Base-by-base conservation (phyloP, 164 flowering plant species). In the Aristolochia californica region DNA sequence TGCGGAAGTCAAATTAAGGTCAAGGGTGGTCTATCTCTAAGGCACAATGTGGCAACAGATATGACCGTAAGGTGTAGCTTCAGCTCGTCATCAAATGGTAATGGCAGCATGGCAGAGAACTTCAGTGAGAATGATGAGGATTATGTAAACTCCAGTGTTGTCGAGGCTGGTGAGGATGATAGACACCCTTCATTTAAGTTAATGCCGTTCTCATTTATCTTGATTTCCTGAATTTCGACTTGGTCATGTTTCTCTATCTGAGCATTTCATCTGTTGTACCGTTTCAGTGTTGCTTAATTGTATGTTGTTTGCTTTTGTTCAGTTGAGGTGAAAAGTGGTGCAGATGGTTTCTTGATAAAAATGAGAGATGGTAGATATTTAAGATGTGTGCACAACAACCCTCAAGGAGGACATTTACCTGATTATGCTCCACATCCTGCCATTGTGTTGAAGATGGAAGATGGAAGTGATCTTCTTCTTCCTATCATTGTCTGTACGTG, bases 401-500 rank as follows among this genome's bases (percentile, higher is more conserved):
- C 99, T 61, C 95, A 88, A 49, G 93, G 88, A 22, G 96, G 88
- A n/a, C 86, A 84, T 69, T 68, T 84, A 45, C 88, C 89, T 7
- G 91, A 90, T 76, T 88, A 86, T 73, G 87, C 96, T 43, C 96
- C 97, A 17, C 97, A 88, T 69, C 97, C 99, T 40, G 99, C 96
- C 7, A 90, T 94, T 65, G 97, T 94, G 15, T 73, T 94, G 56
- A 90, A 88, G 82, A 94, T 94, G 93, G 99, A 94, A 77, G 99
- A 94, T 67, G 99, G 97, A 60, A 90, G 95, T 16, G 97, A 83
- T 58, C 85, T 94, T 67, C 88, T 94, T 62, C 91, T 94, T 58
- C 97, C 99, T 10, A 90, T 94, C 34, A 90, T 94, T 71, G 99
- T 94, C 71, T 80, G 99, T 94, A 88, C 23, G 97, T 89, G n/a